These are phyloP conservation scores for Danielia reshetovae DNA, from an alignment of 805 yeast genomes.

Conservation along the genomic window DNA sequence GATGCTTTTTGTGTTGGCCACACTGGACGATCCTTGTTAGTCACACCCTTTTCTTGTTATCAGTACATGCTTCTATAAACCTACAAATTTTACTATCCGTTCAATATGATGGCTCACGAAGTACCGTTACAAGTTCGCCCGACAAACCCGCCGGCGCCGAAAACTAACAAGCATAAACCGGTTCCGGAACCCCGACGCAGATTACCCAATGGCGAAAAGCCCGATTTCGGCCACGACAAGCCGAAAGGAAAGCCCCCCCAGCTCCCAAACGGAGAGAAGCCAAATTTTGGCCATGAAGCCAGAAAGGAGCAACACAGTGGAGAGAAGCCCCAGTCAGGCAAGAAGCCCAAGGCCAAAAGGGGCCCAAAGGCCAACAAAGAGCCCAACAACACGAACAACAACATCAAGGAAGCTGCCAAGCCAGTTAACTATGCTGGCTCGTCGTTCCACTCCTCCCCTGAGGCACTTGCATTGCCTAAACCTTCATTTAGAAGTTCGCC, in stretches of 20 bases:
- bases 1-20: no score
- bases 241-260: conserved; percentile 9
- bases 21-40: no score
- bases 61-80: no score
- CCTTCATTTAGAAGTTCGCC: conserved; percentile 42
- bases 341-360: conserved; percentile 5
- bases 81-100: no score
- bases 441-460: conserved; percentile 54
- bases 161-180: conserved; percentile 14
- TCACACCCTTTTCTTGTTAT: no score
- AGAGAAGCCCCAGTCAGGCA: conserved; percentile 1
- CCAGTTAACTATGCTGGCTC: conserved; percentile 49
- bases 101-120: conserved; percentile 26
- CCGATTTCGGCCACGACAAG: conserved; percentile 17
- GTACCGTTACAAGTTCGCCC: conserved; percentile 25
- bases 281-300: conserved; percentile 15
- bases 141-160: conserved; percentile 10
- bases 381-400: conserved; percentile 4
- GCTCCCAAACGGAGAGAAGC: conserved; percentile 26
- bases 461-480: conserved; percentile 52
- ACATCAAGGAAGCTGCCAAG: conserved; percentile 2
- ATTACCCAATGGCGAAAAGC: conserved; percentile 30
- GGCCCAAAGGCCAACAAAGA: conserved; percentile 4
- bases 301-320: conserved; percentile 1
- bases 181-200: conserved; percentile 13